Evolutionary conservation across 768 basidiomycete genomes (phyloP).

Genomic region (Kwoniella sp.): DNA sequence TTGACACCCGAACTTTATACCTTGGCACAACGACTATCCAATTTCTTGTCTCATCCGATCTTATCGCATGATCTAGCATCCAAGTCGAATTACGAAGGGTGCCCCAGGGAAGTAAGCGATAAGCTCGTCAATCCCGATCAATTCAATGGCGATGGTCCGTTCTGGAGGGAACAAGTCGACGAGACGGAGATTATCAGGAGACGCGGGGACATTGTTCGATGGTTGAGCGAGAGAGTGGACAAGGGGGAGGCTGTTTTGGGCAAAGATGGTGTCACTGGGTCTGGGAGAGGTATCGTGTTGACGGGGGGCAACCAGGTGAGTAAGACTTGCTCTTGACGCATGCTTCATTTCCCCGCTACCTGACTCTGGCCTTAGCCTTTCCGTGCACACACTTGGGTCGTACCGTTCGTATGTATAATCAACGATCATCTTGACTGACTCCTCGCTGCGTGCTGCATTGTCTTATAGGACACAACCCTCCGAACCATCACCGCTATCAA

Average conservation of each 20-base stretch:
- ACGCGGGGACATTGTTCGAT: conserved; percentile 48
- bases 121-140: conserved; percentile 58
- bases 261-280: conserved; percentile 26
- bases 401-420: too few species aligned
- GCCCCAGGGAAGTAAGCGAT: conserved; percentile 52
- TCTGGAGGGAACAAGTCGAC: conserved; percentile 50
- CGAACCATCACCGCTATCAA: conserved; percentile 55
- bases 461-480: conserved; percentile 54
- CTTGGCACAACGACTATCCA: conserved; percentile 33
- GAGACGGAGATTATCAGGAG: conserved; percentile 42
- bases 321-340: too few species aligned
- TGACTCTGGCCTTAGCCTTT: not conserved
- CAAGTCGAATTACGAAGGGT: conserved; percentile 37
- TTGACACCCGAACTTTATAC: conserved; percentile 5
- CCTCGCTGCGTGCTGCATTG: not conserved
- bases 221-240: conserved; percentile 41
- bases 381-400: too few species aligned
- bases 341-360: too few species aligned
- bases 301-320: conserved; percentile 58
- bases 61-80: conserved; percentile 34
- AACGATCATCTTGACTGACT: not conserved
- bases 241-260: conserved; percentile 43
- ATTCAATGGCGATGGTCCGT: conserved; percentile 49
- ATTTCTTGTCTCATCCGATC: conserved; percentile 52
- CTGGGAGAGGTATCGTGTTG: conserved; percentile 55